Conservation (phyloP, 1,284 basidiomycete species). For the Vanrija humicola region DNA sequence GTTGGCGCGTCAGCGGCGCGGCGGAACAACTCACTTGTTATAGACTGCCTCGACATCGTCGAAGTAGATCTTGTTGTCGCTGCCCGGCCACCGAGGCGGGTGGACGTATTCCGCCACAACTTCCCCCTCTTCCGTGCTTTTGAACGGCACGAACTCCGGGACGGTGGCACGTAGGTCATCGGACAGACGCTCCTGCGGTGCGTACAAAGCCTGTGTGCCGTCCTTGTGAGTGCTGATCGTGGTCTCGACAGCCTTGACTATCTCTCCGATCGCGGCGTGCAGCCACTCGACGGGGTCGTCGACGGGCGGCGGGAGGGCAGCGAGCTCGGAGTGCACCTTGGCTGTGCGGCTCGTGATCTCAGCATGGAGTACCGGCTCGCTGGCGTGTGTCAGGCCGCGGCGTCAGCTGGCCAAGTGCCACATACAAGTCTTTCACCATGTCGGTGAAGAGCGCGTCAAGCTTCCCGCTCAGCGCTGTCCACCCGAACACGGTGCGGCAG, state of each 20-base stretch:
- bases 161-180: background rate
- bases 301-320: constrained; percentile 1
- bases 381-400: too few relatives aligned
- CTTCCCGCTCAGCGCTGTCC: background rate
- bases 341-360: background rate
- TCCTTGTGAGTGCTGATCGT: background rate
- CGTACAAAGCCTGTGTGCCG: background rate
- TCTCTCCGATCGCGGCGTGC: constrained; percentile 7
- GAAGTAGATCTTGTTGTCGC: background rate
- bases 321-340: background rate
- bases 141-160: constrained; percentile 12
- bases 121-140: too few relatives aligned
- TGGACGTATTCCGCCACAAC: background rate
- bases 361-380: background rate
- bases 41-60: background rate
- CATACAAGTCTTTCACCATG: background rate
- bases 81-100: background rate
- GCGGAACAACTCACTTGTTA: too few relatives aligned
- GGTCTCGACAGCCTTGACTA: background rate
- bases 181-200: constrained; percentile 2
- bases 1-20: too few relatives aligned
- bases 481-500: background rate
- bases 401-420: background rate
- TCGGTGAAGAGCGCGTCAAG: background rate
- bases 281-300: constrained; percentile 10